Percentiles rank a stretch among this genome's conserved stretches.
phyloP scores from a whole-genome alignment of 345 rosid genomes.

The Brassica nigra region DNA sequence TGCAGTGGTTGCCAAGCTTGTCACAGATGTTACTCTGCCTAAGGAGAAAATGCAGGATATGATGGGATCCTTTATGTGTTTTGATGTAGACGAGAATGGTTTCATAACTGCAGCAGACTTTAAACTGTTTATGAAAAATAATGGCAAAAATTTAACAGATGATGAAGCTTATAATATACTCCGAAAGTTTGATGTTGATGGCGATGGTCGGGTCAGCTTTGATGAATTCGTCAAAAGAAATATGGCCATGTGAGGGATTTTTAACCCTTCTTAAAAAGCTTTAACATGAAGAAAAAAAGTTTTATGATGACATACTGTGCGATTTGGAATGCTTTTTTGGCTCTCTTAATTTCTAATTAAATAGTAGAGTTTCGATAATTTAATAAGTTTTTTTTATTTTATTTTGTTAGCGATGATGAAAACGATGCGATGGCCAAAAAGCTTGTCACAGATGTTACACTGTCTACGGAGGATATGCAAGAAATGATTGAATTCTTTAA shows the following conservation, averaged over 20 bases:
- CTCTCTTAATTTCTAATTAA: background rate
- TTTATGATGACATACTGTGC: background rate
- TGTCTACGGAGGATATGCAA: slow-evolving; percentile 30
- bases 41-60: slow-evolving; percentile 44
- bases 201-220: slow-evolving; percentile 58
- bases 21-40: background rate
- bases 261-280: background rate
- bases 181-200: slow-evolving; percentile 52
- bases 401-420: background rate
- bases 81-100: slow-evolving; percentile 55
- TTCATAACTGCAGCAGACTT: slow-evolving; percentile 57
- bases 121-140: slow-evolving; percentile 46
- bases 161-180: slow-evolving; percentile 56
- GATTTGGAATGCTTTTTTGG: background rate
- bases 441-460: background rate
- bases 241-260: slow-evolving; percentile 53
- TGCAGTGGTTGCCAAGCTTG: background rate
- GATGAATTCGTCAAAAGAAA: slow-evolving; percentile 56
- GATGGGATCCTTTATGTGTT: slow-evolving; percentile 49
- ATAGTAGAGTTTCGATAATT: background rate
- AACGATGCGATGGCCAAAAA: background rate
- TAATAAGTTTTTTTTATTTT: background rate
- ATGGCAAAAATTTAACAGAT: slow-evolving; percentile 51
- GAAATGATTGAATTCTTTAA: slow-evolving; percentile 56
- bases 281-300: background rate